Evolutionary conservation across 345 rosid species (phyloP), one percentile per base, ranked within the genome.

Genomic region (Linum usitatissimum): DNA sequence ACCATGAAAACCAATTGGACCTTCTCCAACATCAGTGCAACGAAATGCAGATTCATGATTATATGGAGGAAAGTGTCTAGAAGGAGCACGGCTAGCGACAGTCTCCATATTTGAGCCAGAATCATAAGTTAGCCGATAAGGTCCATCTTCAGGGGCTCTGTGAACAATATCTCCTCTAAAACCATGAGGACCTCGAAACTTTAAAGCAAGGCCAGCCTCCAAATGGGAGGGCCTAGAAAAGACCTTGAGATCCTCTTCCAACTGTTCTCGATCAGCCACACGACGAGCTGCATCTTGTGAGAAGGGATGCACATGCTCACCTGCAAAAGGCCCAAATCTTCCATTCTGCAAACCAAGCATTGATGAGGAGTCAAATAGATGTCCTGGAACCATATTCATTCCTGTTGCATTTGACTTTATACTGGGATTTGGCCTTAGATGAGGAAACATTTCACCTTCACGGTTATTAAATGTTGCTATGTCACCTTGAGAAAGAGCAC

Each of bases 181-280:
- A 56, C 76, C 79, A 55, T 53, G 82, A 61, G 74, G 70, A 51
- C 72, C 79, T 64, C 74, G 80, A 67, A 65, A 70, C 75, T 74
- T 76, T 2, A 72, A 60, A 68, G 53, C 66, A 39, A 72, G 70
- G 10, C 76, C 80, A 42, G 57, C 48, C 60, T 78, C 82, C 30
- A 76, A 48, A 70, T 59, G 68, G 66, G 76, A 67, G 61, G 83
- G 70, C 76, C 78, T 73, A 53, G 82, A 69, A 31, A 74, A 77
- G 62, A 66, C 79, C 67, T 74, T 83, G 28, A 61, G 61, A 73
- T 81, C 82, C 63, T 68, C 83, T 19, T 84, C 83, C 60, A 79
- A 75, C 53, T 59, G 78, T 57, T 76, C 76, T 36, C 58, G 74
- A 66, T 66, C 78, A 63, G 60, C 63, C 64, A 56, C 61, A 31